Conservation (phyloP, 2,329 filamentous ascomycete species). For the Alternaria sp. region DNA sequence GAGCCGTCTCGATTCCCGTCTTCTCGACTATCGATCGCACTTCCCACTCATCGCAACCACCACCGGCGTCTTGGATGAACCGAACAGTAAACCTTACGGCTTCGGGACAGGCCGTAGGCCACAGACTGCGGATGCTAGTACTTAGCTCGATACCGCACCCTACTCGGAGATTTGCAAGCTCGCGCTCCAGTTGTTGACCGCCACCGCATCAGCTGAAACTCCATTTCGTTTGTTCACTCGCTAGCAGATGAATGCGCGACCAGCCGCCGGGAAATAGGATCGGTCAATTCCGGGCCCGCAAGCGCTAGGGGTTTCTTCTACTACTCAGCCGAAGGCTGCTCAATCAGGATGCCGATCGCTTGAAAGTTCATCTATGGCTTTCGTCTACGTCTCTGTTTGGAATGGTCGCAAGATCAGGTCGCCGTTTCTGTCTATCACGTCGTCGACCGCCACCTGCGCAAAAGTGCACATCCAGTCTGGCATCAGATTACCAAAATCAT, state of each 20-base stretch:
- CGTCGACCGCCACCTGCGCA: background rate
- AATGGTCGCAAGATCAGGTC: background rate
- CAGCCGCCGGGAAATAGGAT: background rate
- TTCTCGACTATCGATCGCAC: constrained; percentile 12
- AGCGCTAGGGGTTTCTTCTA: constrained; percentile 3
- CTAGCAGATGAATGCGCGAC: background rate
- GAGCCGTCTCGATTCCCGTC: background rate
- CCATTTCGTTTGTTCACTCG: background rate
- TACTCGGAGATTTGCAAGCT: constrained; percentile 6
- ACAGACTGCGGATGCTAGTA: background rate
- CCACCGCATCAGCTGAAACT: constrained; percentile 5
- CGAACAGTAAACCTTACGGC: constrained; percentile 7
- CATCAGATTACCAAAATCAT: background rate
- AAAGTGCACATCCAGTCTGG: background rate
- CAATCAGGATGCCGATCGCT: constrained; percentile 15
- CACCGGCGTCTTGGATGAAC: background rate
- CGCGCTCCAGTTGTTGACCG: constrained; percentile 2
- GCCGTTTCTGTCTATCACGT: background rate
- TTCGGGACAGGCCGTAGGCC: constrained; percentile 13
- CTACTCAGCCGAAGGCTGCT: constrained; percentile 4
- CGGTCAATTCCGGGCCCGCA: background rate
- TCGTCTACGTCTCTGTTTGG: constrained; percentile 6
- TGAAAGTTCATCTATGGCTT: background rate
- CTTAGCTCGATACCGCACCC: background rate
- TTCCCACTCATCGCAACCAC: background rate